Evolutionary conservation across 805 yeast genomes (phyloP), one percentile per base, ranked within the genome.

Genomic region (Saccharomycopsis amapae): DNA sequence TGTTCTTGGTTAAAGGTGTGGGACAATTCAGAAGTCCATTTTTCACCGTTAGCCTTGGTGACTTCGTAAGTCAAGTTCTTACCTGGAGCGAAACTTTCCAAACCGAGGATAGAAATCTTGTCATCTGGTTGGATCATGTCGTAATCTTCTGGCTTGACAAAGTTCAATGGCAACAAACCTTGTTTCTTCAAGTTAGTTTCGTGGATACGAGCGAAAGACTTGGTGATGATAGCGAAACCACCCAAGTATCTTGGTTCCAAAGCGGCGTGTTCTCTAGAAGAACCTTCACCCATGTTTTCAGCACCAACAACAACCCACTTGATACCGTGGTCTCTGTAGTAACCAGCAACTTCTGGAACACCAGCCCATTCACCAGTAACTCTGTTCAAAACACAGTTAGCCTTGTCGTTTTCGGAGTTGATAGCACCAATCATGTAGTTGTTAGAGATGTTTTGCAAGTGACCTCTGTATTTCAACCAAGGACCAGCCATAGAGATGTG

Each of bases 401-500:
- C 95, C 78, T 90, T 86, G 57, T 81, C 85, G 72, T 90, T 90
- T 74, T 84, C 97, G 64, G 89, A 89, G 73, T 90, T 90, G 67
- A 81, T 89, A 58, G 97, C 97, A 76, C 98, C 98, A 76, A 90
- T 90, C 96, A 90, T 89, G 75, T 93, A 90, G 79, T 93, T 90
- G 80, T 90, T 88, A 58, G 97, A 88, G 65, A 90, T 93, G 82
- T 90, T 90, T 62, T 90, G 96, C 59, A 90, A 74, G 62, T 90
- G 98, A 35, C 98, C 98, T 71, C 93, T 93, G 71, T 93, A 90
- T 72, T 93, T 93, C 67, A 90, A 76, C 98, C 98, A 90, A 13
- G 82, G 94, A 60, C 98, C 98, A 38, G 98, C 98, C 43, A 97
- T 97, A 22, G 97, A 88, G 56, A 90, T 93, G 63, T 90, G 98